phyloP scores from a whole-genome alignment of 2,329 filamentous ascomycete genomes.

The Magnaporthiopsis incrustans region DNA sequence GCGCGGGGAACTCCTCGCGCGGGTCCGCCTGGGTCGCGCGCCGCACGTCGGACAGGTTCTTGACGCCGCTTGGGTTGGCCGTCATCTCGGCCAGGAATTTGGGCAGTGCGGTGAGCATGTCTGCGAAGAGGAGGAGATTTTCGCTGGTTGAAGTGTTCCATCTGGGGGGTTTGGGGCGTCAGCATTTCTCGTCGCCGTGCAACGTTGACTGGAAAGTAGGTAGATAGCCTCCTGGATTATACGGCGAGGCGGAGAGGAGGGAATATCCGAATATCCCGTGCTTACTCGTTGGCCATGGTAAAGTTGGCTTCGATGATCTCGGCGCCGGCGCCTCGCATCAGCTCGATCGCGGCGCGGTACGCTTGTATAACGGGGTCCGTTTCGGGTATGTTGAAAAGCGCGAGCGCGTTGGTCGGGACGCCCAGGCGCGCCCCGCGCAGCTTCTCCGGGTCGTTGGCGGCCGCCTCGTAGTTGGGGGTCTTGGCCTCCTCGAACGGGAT shows the following conservation, averaged over 20 bases:
- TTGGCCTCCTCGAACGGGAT: constrained; percentile 40
- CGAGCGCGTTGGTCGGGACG: constrained; percentile 52
- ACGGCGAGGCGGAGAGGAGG: too few relatives aligned
- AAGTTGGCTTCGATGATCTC: constrained; percentile 35
- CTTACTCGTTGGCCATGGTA: constrained; percentile 31
- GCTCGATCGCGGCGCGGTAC: constrained; percentile 46
- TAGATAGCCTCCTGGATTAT: too few relatives aligned
- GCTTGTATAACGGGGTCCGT: constrained; percentile 28
- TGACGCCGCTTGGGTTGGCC: constrained; percentile 49
- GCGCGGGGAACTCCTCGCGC: constrained; percentile 50
- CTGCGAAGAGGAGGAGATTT: constrained; percentile 28
- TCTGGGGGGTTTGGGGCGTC: too few relatives aligned
- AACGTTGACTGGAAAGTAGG: too few relatives aligned
- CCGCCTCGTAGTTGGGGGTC: constrained; percentile 52
- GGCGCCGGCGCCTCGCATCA: constrained; percentile 48
- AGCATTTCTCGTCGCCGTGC: too few relatives aligned
- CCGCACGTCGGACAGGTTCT: constrained; percentile 39
- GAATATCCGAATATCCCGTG: too few relatives aligned
- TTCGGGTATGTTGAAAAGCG: constrained; percentile 11
- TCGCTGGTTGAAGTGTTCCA: constrained; percentile 1
- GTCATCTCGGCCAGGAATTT: constrained; percentile 48
- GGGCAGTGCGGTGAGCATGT: constrained; percentile 50
- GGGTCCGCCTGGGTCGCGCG: constrained; percentile 46
- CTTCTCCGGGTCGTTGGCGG: constrained; percentile 41
- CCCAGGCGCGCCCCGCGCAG: constrained; percentile 55